Percentiles rank a stretch among this genome's conserved stretches.
Evolutionary conservation across 164 flowering plant genomes (phyloP).

Genomic region (Liquidambar formosana): DNA sequence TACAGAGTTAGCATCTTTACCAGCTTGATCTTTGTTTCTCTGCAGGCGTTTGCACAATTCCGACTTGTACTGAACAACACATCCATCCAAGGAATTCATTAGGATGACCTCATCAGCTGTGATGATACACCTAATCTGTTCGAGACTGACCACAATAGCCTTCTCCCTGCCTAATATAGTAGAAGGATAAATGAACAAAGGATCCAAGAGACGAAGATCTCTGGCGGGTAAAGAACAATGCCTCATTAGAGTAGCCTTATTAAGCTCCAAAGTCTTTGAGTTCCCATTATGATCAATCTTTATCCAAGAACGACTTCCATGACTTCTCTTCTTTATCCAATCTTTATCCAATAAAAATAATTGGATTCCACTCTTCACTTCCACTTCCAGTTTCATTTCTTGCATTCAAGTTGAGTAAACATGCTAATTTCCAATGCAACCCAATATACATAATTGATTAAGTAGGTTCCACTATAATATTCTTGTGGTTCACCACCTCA

Average conservation of each 20-base stretch:
- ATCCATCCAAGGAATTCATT: conserved; percentile 85
- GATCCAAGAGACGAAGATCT: conserved; percentile 94
- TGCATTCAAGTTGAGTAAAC: no score
- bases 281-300: conserved; percentile 71
- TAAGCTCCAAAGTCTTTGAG: conserved; percentile 64
- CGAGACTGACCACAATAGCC: conserved; percentile 92
- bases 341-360: no score
- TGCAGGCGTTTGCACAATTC: conserved; percentile 85
- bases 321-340: conserved; percentile 90
- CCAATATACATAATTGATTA: no score
- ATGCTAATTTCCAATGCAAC: no score
- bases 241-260: conserved; percentile 80
- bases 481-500: no score
- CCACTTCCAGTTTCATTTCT: no score
- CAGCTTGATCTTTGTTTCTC: conserved; percentile 58
- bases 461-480: no score
- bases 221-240: conserved; percentile 85
- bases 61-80: conserved; percentile 68
- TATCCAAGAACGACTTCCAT: conserved; percentile 91
- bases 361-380: no score
- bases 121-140: conserved; percentile 90
- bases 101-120: conserved; percentile 88
- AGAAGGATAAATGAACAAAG: conserved; percentile 89
- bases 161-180: conserved; percentile 86
- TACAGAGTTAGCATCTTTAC: conserved; percentile 30